phyloP scores from a whole-genome alignment of 2,329 filamentous ascomycete genomes.

The Celoporthe dispersa region DNA sequence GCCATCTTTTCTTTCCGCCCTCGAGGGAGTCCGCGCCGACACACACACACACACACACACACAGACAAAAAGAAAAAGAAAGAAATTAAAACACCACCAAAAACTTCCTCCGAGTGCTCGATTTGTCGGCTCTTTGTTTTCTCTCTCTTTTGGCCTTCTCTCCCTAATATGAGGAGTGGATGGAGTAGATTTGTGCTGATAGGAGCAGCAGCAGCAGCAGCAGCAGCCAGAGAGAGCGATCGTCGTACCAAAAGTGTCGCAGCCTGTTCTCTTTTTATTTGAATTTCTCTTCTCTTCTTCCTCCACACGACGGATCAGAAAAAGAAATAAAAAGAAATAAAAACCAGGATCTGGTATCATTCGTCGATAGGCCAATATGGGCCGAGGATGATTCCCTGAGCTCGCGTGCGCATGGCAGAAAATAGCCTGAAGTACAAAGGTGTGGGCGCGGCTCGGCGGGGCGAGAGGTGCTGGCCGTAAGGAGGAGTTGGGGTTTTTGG shows the following conservation, averaged over 20 bases:
- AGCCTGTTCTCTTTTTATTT: not conserved
- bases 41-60: too few relatives aligned
- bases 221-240: not conserved
- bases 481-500: conserved; percentile 13
- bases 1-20: conserved; percentile 18
- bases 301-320: not conserved
- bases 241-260: not conserved
- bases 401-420: conserved; percentile 27
- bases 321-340: too few relatives aligned
- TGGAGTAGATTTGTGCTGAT: not conserved
- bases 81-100: too few relatives aligned
- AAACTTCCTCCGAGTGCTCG: not conserved
- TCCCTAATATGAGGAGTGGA: not conserved
- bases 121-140: not conserved
- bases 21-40: not conserved
- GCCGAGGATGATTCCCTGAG: conserved; percentile 14
- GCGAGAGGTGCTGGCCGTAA: conserved; percentile 17
- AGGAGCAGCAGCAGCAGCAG: not conserved
- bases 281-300: too few relatives aligned
- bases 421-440: conserved; percentile 19
- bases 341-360: not conserved
- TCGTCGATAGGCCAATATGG: conserved; percentile 18
- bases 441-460: conserved; percentile 13
- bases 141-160: not conserved
- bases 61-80: too few relatives aligned